Evolutionary conservation across 345 rosid species (phyloP), one percentile per base, ranked within the genome.

Genomic region (Eucalyptus pauciflora): DNA sequence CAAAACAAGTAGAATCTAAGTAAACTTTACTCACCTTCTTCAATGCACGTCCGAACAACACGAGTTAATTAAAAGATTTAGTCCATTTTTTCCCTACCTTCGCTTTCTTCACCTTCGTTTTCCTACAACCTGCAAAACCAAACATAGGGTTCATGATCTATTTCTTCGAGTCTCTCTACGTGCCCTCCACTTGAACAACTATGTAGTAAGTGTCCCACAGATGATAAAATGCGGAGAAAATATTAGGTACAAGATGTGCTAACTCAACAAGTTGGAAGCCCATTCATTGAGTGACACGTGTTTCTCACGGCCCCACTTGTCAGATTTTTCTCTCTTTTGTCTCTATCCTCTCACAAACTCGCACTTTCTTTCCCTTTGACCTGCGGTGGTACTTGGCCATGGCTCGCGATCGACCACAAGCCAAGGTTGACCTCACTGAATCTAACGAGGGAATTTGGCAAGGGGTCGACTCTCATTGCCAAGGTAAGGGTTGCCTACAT

Each of bases 301-400:
- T 18, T 4, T 52, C 4, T 7, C 10, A 18, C 0, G 0, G 0
- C 0, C 0, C 2, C 2, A 52, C 22, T 52, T 3, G 4, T 52
- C 0, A 17, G 9, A 17, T 52, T 17, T 52, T 52, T 52, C 22
- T 52, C 22, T 16, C 1, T 7, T 17, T 7, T 52, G 56, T 52
- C 56, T 52, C 56, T 51, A 4, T 3, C 9, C 1, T 7, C 9
- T 17, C 2, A 52, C 56, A 52, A 18, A 18, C 22, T 52, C 4
- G 2, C 56, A 52, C 56, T 52, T 7, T 52, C 0, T 52, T 52
- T 7, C 10, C 24, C 0, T 18, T 52, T 1, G 58, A 18, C 10
- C 0, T 52, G 10, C 0, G 2, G 4, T 18, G 24, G 22, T 51
- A 51, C 2, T 51, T 17, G 56, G 56, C 56, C 56, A 51, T 51